phyloP scores from a whole-genome alignment of 2,329 filamentous ascomycete species.

The Cryphonectria nitschkei region DNA sequence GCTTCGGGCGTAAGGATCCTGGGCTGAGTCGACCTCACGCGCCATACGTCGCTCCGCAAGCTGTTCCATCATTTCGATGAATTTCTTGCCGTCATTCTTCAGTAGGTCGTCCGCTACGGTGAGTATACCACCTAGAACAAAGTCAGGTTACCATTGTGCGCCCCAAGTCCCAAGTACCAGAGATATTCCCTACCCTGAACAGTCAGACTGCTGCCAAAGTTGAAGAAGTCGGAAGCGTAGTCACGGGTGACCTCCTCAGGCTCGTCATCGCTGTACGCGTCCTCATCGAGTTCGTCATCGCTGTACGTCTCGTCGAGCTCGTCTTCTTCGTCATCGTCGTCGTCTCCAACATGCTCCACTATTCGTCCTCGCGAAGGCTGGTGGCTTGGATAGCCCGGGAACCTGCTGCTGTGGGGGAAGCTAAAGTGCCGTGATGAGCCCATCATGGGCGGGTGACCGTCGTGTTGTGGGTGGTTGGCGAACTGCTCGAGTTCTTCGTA shows the following conservation, averaged over 20 bases:
- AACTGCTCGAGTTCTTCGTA: slow-evolving; percentile 98
- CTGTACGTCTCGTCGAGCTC: slow-evolving; percentile 59
- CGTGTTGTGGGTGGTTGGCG: slow-evolving; percentile 73
- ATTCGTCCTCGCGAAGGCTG: slow-evolving; percentile 78
- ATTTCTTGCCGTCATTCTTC: slow-evolving; percentile 98
- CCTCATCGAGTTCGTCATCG: slow-evolving; percentile 71
- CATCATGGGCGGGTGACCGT: slow-evolving; percentile 72
- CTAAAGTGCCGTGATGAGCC: slow-evolving; percentile 67
- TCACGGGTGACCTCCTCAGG: slow-evolving; percentile 57
- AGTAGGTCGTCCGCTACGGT: slow-evolving; percentile 97
- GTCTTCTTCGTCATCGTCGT: slow-evolving; percentile 59
- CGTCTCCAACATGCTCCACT: slow-evolving; percentile 65
- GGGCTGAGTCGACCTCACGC: slow-evolving; percentile 82
- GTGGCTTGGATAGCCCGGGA: slow-evolving; percentile 61
- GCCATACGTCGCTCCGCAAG: slow-evolving; percentile 96
- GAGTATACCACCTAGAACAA: slow-evolving; percentile 84
- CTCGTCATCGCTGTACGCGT: slow-evolving; percentile 67
- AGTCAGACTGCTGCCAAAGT: slow-evolving; percentile 95
- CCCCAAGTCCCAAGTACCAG: slow-evolving; percentile 35
- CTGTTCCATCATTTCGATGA: slow-evolving; percentile 99
- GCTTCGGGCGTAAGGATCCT: slow-evolving; percentile 48
- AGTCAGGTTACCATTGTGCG: slow-evolving; percentile 25
- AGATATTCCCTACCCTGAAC: slow-evolving; percentile 71
- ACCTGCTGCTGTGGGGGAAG: slow-evolving; percentile 38
- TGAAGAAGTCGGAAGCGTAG: slow-evolving; percentile 85